Conservation (phyloP, 352 stramenopile genomes). For the Phytophthora sansomeana region DNA sequence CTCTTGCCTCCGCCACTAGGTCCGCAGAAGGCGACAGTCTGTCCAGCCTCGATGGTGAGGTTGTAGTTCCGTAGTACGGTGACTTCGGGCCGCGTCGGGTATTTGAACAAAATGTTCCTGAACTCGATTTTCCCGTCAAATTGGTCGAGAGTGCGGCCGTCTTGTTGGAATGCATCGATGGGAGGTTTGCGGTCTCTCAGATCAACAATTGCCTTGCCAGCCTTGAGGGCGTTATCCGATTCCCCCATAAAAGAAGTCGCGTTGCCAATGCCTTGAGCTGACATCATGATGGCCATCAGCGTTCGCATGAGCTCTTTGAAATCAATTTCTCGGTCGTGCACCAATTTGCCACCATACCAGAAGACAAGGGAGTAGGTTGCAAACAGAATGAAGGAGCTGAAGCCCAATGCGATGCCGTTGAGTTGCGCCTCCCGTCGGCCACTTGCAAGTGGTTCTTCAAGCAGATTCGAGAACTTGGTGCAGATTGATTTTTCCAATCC, state of each 20-base stretch:
- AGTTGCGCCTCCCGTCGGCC: conserved; percentile 40
- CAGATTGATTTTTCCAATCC: conserved; percentile 38
- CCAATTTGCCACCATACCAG: conserved; percentile 65
- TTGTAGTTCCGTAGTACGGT: conserved; percentile 85
- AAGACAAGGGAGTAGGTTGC: conserved; percentile 65
- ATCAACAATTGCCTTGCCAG: conserved; percentile 40
- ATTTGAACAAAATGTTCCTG: conserved; percentile 73
- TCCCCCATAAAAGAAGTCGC: conserved; percentile 39
- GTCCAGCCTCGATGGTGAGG: conserved; percentile 78
- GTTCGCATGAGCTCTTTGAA: conserved; percentile 43
- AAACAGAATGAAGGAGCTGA: conserved; percentile 64
- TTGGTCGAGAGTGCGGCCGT: conserved; percentile 18
- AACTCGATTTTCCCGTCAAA: conserved; percentile 58
- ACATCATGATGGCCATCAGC: conserved; percentile 65
- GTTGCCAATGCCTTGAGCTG: conserved; percentile 37
- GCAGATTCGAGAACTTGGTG: conserved; percentile 29
- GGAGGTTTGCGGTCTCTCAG: conserved; percentile 40
- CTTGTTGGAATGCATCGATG: conserved; percentile 52
- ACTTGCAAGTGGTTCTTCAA: conserved; percentile 40
- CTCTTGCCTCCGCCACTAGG: no score
- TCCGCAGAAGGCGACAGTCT: no score
- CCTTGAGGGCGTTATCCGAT: conserved; percentile 77
- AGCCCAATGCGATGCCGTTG: conserved; percentile 67
- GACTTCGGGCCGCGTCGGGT: conserved; percentile 66
- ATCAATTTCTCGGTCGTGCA: conserved; percentile 44